These are phyloP conservation scores for Bocquillonia castaneifolia DNA, from an alignment of 441 rosid genomes.

Conservation along the genomic window DNA sequence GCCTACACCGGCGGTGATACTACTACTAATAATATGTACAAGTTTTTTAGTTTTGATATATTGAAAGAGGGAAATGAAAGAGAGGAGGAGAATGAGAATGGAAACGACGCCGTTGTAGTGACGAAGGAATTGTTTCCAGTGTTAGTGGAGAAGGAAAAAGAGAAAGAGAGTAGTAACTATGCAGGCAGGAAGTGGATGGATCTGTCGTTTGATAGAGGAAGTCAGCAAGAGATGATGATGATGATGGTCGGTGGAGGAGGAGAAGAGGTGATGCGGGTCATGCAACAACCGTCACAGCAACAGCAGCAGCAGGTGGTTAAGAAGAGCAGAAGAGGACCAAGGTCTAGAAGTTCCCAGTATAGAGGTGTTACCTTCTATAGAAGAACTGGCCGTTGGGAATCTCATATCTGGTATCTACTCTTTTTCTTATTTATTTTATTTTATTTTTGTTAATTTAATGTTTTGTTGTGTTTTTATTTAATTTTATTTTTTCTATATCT, in stretches of 20 bases:
- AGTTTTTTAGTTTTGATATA: slow-evolving; percentile 64
- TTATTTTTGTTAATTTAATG: too few species aligned
- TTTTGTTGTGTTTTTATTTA: too few species aligned
- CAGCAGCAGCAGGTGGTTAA: slow-evolving; percentile 45
- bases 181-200: slow-evolving; percentile 45
- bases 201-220: slow-evolving; percentile 40
- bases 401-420: slow-evolving; percentile 73
- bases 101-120: slow-evolving; percentile 24
- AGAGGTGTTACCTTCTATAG: slow-evolving; percentile 94
- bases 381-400: slow-evolving; percentile 94
- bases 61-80: slow-evolving; percentile 37
- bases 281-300: slow-evolving; percentile 30
- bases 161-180: slow-evolving; percentile 26
- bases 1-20: slow-evolving; percentile 24
- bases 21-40: slow-evolving; percentile 19
- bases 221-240: slow-evolving; percentile 11
- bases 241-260: slow-evolving; percentile 33
- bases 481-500: neutral
- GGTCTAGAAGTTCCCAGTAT: slow-evolving; percentile 93
- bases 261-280: slow-evolving; percentile 37
- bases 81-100: slow-evolving; percentile 1
- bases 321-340: slow-evolving; percentile 88
- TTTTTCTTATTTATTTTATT: too few species aligned
- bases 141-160: too few species aligned
- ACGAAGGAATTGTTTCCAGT: slow-evolving; percentile 70